Conservation (phyloP, 208 protist species). For the Leishmania tropica region DNA sequence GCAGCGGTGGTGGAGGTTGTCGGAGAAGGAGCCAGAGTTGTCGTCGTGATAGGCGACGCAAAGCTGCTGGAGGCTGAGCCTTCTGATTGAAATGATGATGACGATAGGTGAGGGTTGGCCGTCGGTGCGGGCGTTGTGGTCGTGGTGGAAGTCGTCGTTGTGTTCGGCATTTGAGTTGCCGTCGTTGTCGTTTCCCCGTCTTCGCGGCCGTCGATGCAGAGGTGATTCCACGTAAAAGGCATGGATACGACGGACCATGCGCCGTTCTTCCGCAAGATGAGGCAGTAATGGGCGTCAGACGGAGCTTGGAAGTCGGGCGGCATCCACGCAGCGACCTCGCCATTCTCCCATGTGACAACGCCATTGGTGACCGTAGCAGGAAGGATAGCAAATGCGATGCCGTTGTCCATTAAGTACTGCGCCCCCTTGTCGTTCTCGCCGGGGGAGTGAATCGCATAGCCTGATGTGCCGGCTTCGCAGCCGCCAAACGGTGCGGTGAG, state of each 20-base stretch:
- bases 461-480: constrained; percentile 19
- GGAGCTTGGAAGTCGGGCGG: constrained; percentile 27
- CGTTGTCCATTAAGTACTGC: constrained; percentile 32
- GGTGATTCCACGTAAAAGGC: constrained; percentile 25
- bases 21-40: background rate
- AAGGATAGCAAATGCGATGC: constrained; percentile 34
- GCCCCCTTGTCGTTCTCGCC: constrained; percentile 41
- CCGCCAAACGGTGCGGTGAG: constrained; percentile 15
- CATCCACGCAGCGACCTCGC: constrained; percentile 34
- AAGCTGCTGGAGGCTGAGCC: constrained; percentile 14
- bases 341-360: constrained; percentile 39
- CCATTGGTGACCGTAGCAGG: constrained; percentile 39
- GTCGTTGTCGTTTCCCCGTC: constrained; percentile 18
- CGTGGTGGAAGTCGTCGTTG: constrained; percentile 3
- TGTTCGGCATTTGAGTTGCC: constrained; percentile 14
- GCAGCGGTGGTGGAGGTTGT: constrained; percentile 24
- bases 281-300: constrained; percentile 19
- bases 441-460: constrained; percentile 26
- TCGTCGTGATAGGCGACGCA: constrained; percentile 5
- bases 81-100: background rate
- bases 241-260: constrained; percentile 35
- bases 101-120: background rate
- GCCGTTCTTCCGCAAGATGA: constrained; percentile 38
- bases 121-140: constrained; percentile 10
- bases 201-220: constrained; percentile 40